A percentile compares a stretch with the other conserved stretches of the same genome.
Conservation (phyloP, 257 asterid genomes). For the Sherardia arvensis region DNA sequence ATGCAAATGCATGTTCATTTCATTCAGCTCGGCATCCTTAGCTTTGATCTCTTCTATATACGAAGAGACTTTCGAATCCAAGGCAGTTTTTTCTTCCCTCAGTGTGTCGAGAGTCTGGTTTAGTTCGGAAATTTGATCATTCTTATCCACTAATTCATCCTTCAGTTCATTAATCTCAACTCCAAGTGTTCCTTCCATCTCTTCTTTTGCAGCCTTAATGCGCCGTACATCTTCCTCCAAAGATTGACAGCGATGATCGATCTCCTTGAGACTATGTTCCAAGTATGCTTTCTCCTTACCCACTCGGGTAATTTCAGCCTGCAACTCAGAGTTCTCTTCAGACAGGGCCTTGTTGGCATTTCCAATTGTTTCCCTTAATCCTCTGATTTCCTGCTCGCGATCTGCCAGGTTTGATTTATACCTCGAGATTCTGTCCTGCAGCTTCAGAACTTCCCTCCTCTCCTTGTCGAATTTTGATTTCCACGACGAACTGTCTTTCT, state of each 20-base stretch:
- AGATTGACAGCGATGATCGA: conserved; percentile 62
- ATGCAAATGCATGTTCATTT: conserved; percentile 46
- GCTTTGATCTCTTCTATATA: conserved; percentile 27
- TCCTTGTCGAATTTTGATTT: conserved; percentile 52
- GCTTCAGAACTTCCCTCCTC: conserved; percentile 54
- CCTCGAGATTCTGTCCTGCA: conserved; percentile 62
- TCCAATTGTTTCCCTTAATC: conserved; percentile 52
- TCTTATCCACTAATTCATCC: conserved; percentile 35
- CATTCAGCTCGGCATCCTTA: conserved; percentile 36
- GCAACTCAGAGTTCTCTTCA: conserved; percentile 65
- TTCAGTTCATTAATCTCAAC: conserved; percentile 42
- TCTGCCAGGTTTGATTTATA: conserved; percentile 62
- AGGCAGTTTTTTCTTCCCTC: conserved; percentile 27
- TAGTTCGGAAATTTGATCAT: conserved; percentile 28
- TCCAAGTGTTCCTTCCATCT: conserved; percentile 34
- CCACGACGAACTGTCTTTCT: conserved; percentile 45
- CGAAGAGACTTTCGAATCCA: conserved; percentile 22
- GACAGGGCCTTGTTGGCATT: conserved; percentile 76
- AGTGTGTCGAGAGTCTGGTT: conserved; percentile 25
- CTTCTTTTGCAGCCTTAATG: conserved; percentile 40
- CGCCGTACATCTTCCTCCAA: conserved; percentile 67
- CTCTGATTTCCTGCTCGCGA: conserved; percentile 80
- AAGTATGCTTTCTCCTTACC: conserved; percentile 47
- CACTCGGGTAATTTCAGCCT: conserved; percentile 42
- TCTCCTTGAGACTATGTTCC: conserved; percentile 59